Evolutionary conservation across 257 asterid species (phyloP), one percentile per base, ranked within the genome.

Genomic region (Anisodus acutangulus): DNA sequence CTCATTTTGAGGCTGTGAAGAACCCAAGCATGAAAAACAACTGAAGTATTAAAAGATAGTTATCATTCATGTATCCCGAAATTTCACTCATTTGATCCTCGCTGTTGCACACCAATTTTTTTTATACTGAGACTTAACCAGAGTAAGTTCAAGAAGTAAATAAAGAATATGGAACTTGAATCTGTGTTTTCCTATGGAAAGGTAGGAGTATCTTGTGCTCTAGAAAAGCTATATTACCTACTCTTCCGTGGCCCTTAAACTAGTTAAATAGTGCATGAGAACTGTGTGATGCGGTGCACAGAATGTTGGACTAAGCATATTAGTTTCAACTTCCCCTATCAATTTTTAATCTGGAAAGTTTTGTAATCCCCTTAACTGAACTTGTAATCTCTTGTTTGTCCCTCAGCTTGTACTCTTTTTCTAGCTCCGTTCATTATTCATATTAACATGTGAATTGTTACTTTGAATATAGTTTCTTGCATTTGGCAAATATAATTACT

Each of bases 121-220:
- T 6, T 58, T 58, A 58, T 58, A 4, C 60, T 74, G 81, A 74
- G 81, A 74, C 62, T 49, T 72, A 10, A 74, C 81, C 62, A 5
- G 62, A 74, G 49, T 74, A 49, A 31, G 35, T 22, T 49, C 22
- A 49, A 74, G 81, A 74, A 74, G 45, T 74, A 37, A 62, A 22
- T 74, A 74, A 49, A 74, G 12, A 19, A 74, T 74, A 49, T 74
- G 62, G 2, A 49, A 51, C 41, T 9, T 19, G 80, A 54, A 47
- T 72, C 80, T 47, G 59, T 74, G 62, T 49, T 49, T 47, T 74
- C 62, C n/a, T 49, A 49, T 49, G 45, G 62, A 74, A 74, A 74
- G 81, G 81, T 49, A 49, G 45, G 81, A 74, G 58, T 49, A 74
- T 74, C 58, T 74, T 74, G 22, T 76, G 41, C 45, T 76, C 63